A percentile compares a stretch with the other conserved stretches of the same genome.
Conservation (phyloP, 2,329 filamentous ascomycete genomes). For the Fusarium sp. region DNA sequence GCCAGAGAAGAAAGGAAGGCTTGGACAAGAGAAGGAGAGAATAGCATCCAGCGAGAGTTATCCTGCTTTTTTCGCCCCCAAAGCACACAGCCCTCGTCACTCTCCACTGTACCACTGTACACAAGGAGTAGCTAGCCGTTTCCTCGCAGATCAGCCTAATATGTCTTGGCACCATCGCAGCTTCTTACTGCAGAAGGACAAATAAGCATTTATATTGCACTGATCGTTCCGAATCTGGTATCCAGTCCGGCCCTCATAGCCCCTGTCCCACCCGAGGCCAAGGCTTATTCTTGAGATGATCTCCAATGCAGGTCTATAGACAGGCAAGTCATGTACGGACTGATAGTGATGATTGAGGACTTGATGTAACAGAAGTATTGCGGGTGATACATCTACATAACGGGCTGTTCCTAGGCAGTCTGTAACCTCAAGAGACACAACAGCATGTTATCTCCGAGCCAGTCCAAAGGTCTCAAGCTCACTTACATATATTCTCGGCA, state of each 20-base stretch:
- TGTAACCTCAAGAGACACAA: background rate
- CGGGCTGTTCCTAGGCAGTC: background rate
- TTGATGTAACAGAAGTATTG: background rate
- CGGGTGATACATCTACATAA: background rate
- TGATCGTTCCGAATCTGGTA: background rate
- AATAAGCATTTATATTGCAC: background rate
- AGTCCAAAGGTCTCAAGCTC: background rate
- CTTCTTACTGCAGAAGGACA: no score
- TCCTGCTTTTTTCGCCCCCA: background rate
- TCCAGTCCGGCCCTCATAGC: background rate
- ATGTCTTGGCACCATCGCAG: background rate
- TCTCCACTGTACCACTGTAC: background rate
- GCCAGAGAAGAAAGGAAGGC: background rate
- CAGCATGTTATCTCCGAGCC: background rate
- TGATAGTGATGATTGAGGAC: background rate
- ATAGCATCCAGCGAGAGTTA: background rate
- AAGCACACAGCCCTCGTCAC: background rate
- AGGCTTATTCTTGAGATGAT: background rate
- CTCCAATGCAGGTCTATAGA: background rate
- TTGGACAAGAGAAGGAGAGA: no score
- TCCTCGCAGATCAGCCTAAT: background rate
- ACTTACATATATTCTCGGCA: background rate
- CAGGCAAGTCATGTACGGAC: background rate
- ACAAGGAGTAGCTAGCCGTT: background rate
- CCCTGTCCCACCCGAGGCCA: background rate